Evolutionary conservation across 1,284 basidiomycete species (phyloP).

Genomic region (Austroboletus novae-zelandiae): DNA sequence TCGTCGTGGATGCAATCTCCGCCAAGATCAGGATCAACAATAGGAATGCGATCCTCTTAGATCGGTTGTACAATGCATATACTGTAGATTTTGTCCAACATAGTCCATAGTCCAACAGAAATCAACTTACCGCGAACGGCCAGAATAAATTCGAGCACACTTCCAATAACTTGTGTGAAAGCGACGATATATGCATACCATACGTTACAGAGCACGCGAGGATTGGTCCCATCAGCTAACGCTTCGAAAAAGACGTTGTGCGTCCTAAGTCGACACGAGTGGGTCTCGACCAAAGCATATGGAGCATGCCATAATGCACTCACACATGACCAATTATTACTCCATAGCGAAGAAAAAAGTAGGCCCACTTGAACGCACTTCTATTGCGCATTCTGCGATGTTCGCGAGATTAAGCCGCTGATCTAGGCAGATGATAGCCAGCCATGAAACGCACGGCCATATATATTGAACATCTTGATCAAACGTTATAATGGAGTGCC

Average conservation of each 20-base stretch:
- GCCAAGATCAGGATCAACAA: slow-evolving; percentile 11
- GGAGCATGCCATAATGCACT: background rate
- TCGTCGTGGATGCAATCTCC: slow-evolving; percentile 7
- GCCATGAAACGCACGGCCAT: slow-evolving; percentile 18
- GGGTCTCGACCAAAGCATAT: background rate
- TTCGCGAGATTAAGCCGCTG: too few relatives aligned
- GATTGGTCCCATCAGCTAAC: slow-evolving; percentile 16
- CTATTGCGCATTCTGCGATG: slow-evolving; percentile 16
- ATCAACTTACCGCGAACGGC: slow-evolving; percentile 18
- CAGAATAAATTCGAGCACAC: slow-evolving; percentile 17
- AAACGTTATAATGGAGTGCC: slow-evolving; percentile 15
- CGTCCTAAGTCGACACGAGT: slow-evolving; percentile 3
- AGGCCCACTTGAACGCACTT: slow-evolving; percentile 21
- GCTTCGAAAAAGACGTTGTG: slow-evolving; percentile 13
- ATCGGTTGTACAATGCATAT: slow-evolving; percentile 21
- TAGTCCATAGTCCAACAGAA: background rate
- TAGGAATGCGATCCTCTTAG: slow-evolving; percentile 12
- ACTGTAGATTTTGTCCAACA: slow-evolving; percentile 8
- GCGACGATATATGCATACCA: slow-evolving; percentile 11
- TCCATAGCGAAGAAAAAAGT: slow-evolving; percentile 24
- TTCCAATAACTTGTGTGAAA: slow-evolving; percentile 12
- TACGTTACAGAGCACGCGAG: slow-evolving; percentile 7
- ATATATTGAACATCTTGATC: slow-evolving; percentile 22
- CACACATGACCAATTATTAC: slow-evolving; percentile 13
- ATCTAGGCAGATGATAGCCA: background rate